Base-by-base conservation (phyloP, 2,329 filamentous ascomycete species). In the Microsporum audouinii region DNA sequence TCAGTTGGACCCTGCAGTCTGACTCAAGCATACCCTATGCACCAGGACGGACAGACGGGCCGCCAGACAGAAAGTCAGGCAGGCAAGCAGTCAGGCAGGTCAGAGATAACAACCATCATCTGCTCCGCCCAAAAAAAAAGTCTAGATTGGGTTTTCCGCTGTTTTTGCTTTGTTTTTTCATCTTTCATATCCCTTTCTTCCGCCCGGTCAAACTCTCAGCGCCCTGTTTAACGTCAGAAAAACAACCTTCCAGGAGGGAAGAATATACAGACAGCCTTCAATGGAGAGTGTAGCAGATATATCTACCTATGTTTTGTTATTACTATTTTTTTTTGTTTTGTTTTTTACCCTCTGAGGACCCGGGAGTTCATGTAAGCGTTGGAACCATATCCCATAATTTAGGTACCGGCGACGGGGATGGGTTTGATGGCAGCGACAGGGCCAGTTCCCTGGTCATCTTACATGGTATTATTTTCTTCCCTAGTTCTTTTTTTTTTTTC, bases 231-330 rank as follows among this genome's bases (percentile, higher is more conserved):
- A 55, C 51, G 51, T 55, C 51, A 55, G 14, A 43, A 23, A 55
- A 55, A 55, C 51, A 55, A 23, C 51, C 51, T 55, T 55, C 33
- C 51, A 31, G 51, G 33, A 55, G 51, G 51, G 33, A 55, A 55
- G 27, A 31, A 55, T n/a, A n/a, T 36, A 33, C 4, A 31, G 33
- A 31, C 14, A n/a, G 39, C 17, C 12, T 43, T n/a, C 17, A 4
- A 14, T 8, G 39, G 12, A n/a, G 14, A n/a, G 39, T 5, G 17
- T n/a, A 43, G n/a, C 39, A 43, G 39, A n/a, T 43, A 6, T n/a
- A n/a, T 6, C 39, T 43, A n/a, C 39, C n/a, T n/a, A 43, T 43
- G 4, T 14, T 41, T 12, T 41, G 1, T 41, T 14, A 12, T 41
- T 39, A n/a, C 2, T 41, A n/a, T 43, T 43, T 2, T 43, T 43